These are phyloP conservation scores for Aristolochia fimbriata DNA, from an alignment of 164 flowering plant species.

Conservation along the genomic window DNA sequence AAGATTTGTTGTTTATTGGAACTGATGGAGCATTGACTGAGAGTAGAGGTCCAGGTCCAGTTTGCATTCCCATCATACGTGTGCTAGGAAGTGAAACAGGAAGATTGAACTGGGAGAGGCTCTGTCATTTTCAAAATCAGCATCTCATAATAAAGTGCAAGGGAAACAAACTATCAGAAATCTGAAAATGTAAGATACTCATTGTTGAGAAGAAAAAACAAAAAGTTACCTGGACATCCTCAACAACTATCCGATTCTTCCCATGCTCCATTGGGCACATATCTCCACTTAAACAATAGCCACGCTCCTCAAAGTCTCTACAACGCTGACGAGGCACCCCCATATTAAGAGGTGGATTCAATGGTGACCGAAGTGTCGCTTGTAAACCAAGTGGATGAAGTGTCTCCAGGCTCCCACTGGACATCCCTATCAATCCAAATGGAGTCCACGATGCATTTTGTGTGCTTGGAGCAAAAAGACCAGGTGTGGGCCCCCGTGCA, in stretches of 20 bases:
- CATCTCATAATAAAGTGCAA: neutral
- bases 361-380: conserved; percentile 47
- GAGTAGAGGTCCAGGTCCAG: conserved; percentile 44
- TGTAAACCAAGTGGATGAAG: conserved; percentile 62
- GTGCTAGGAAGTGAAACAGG: conserved; percentile 79
- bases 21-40: conserved; percentile 36
- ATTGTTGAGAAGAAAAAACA: neutral
- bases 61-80: conserved; percentile 35
- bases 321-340: conserved; percentile 70
- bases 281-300: conserved; percentile 95
- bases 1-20: conserved; percentile 29
- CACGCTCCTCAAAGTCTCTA: conserved; percentile 96
- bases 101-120: conserved; percentile 93
- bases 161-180: neutral
- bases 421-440: conserved; percentile 62
- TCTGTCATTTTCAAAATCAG: conserved; percentile 35
- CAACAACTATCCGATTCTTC: conserved; percentile 81
- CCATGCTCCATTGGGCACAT: conserved; percentile 99
- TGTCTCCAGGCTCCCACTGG: conserved; percentile 66
- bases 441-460: conserved; percentile 57
- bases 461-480: conserved; percentile 46
- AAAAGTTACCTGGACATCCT: conserved; percentile 84
- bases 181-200: neutral
- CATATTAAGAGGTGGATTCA: conserved; percentile 41
- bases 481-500: conserved; percentile 43